Percentiles rank a stretch among this genome's conserved stretches.
Evolutionary conservation across 495 filamentous ascomycete species (phyloP).

Genomic region (Thermothielavioides terrestris): DNA sequence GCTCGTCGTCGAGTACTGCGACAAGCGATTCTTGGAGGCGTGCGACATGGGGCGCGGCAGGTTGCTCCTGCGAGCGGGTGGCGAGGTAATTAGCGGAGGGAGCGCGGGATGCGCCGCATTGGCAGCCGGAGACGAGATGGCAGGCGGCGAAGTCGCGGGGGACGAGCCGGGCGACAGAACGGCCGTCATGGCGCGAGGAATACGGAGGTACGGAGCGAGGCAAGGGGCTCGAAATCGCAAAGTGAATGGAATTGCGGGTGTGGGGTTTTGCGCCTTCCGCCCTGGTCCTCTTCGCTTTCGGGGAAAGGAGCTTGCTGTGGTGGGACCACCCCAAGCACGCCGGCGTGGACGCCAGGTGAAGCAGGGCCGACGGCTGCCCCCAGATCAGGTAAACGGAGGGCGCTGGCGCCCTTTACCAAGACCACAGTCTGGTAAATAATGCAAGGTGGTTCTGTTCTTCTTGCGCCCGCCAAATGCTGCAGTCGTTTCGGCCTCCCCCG

Average conservation of each 20-base stretch:
- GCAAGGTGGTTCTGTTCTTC: not conserved
- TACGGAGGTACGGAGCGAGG: not conserved
- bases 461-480: not conserved
- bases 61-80: slow-evolving; percentile 46
- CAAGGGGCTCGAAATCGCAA: too few relatives aligned
- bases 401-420: too few relatives aligned
- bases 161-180: slow-evolving; percentile 51
- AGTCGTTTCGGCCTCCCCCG: not conserved
- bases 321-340: too few relatives aligned
- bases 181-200: slow-evolving; percentile 38
- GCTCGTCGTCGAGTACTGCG: slow-evolving; percentile 58
- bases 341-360: too few relatives aligned
- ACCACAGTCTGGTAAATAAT: not conserved
- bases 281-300: too few relatives aligned
- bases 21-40: slow-evolving; percentile 60
- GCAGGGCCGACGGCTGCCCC: too few relatives aligned
- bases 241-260: too few relatives aligned
- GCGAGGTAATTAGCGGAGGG: slow-evolving; percentile 56
- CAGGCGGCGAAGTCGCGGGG: slow-evolving; percentile 43
- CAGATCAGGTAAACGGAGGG: too few relatives aligned
- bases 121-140: slow-evolving; percentile 43
- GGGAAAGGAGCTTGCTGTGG: too few relatives aligned
- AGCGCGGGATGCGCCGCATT: slow-evolving; percentile 48
- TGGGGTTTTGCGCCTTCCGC: too few relatives aligned
- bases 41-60: slow-evolving; percentile 59